Evolutionary conservation across 768 basidiomycete genomes (phyloP), one percentile per base, ranked within the genome.

Genomic region (Mycena leptocephala): DNA sequence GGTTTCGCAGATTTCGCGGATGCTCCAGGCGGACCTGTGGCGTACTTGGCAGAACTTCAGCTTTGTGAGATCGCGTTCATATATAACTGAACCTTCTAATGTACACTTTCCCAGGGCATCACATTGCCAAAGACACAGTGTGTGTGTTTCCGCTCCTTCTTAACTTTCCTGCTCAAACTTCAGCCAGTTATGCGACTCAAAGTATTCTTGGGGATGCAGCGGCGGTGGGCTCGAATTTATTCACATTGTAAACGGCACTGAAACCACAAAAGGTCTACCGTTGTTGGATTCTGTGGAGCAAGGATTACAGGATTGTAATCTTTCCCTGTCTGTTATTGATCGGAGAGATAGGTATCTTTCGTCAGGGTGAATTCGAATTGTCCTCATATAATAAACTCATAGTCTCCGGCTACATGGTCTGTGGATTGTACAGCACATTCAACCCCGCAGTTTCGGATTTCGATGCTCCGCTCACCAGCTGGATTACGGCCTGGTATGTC

Each of bases 261-360:
- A 20, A 20, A 14, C 18, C 43, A 43, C 43, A 13, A 13, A 35
- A 80, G 80, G 74, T 80, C 5, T 80, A 80, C 35, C 70, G 80
- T 13, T 79, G 79, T 53, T 80, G 76, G 74, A 72, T 80, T 26
- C 37, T 80, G 13, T 80, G 80, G 80, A 69, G 64, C 18, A 10
- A 63, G 20, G 26, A 78, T 28, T 78, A 64, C 66, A 22, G 48
- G 32, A 22, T 79, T 3, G 66, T 78, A 26, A 24, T 71, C 33
- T 41, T 78, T n/a, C 79, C 80, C 48, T 80, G 16, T 62, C 64
- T n/a, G 76, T 66, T 62, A 53, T 68, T 39, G 48, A 77, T 77
- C 20, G 41, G 13, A 3, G 7, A n/a, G n/a, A n/a, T n/a, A n/a
- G n/a, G n/a, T n/a, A n/a, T n/a, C n/a, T n/a, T n/a, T n/a, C n/a